phyloP scores from a whole-genome alignment of 495 filamentous ascomycete genomes.

The Penicillium macrosclerotiorum region DNA sequence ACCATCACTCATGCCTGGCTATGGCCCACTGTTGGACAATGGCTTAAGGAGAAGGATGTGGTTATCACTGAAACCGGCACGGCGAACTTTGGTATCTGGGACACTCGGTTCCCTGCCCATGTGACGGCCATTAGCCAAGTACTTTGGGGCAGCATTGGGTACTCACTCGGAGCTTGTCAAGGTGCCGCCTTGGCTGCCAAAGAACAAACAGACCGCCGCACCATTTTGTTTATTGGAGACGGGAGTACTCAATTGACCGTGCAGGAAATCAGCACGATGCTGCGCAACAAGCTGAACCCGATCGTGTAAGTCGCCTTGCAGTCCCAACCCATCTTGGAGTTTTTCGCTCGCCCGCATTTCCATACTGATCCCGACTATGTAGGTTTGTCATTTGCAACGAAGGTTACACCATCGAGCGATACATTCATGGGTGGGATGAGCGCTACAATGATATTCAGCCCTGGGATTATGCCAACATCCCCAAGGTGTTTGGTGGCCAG shows the following conservation, averaged over 20 bases:
- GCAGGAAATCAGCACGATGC: slow-evolving; percentile 85
- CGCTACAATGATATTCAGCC: slow-evolving; percentile 75
- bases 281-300: slow-evolving; percentile 70
- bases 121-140: slow-evolving; percentile 81
- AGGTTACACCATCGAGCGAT: slow-evolving; percentile 57
- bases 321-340: no score
- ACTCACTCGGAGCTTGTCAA: slow-evolving; percentile 74
- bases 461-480: slow-evolving; percentile 71
- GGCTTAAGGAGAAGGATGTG: slow-evolving; percentile 72
- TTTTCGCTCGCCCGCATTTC: no score
- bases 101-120: slow-evolving; percentile 73
- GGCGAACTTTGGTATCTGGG: slow-evolving; percentile 86
- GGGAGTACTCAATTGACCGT: slow-evolving; percentile 82
- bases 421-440: slow-evolving; percentile 63
- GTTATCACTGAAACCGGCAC: slow-evolving; percentile 89
- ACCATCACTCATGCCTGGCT: slow-evolving; percentile 82
- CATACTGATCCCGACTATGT: no score
- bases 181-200: slow-evolving; percentile 71
- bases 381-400: slow-evolving; percentile 62
- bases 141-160: slow-evolving; percentile 87
- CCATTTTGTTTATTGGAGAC: slow-evolving; percentile 85
- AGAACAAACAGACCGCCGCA: slow-evolving; percentile 59
- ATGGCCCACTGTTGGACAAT: slow-evolving; percentile 79
- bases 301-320: slow-evolving; percentile 59
- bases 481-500: slow-evolving; percentile 64